Conservation (phyloP, 2,329 filamentous ascomycete species). For the Bimuria novae-zelandiae region DNA sequence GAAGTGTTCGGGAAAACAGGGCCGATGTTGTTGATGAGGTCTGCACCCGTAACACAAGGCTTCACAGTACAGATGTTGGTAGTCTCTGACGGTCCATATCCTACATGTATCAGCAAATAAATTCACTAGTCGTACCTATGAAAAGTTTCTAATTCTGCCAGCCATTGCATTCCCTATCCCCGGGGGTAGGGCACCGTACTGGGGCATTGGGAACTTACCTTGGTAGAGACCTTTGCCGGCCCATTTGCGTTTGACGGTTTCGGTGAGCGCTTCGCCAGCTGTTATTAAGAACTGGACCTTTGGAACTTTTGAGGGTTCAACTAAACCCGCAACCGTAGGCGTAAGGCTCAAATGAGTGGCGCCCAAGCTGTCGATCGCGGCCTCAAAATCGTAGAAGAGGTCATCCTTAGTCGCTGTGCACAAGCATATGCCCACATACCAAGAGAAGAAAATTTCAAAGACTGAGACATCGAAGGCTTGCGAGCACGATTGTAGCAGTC, state of each 20-base stretch:
- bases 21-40: constrained; percentile 77
- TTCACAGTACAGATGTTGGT: constrained; percentile 86
- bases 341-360: constrained; percentile 86
- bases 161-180: not conserved
- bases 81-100: constrained; percentile 83
- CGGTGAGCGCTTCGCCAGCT: constrained; percentile 78
- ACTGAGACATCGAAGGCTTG: constrained; percentile 87
- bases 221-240: constrained; percentile 69
- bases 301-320: constrained; percentile 71
- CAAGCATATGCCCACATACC: constrained; percentile 76
- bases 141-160: no score
- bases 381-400: constrained; percentile 73
- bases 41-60: constrained; percentile 58
- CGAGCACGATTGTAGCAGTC: constrained; percentile 81
- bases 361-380: constrained; percentile 63
- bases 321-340: constrained; percentile 79
- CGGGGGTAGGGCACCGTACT: no score
- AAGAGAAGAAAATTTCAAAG: constrained; percentile 88
- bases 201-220: no score
- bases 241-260: constrained; percentile 73
- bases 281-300: constrained; percentile 76
- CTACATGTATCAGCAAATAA: constrained; percentile 18
- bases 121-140: no score
- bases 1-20: constrained; percentile 76
- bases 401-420: constrained; percentile 76